phyloP scores from a whole-genome alignment of 495 filamentous ascomycete species.

The Extremus antarcticus region DNA sequence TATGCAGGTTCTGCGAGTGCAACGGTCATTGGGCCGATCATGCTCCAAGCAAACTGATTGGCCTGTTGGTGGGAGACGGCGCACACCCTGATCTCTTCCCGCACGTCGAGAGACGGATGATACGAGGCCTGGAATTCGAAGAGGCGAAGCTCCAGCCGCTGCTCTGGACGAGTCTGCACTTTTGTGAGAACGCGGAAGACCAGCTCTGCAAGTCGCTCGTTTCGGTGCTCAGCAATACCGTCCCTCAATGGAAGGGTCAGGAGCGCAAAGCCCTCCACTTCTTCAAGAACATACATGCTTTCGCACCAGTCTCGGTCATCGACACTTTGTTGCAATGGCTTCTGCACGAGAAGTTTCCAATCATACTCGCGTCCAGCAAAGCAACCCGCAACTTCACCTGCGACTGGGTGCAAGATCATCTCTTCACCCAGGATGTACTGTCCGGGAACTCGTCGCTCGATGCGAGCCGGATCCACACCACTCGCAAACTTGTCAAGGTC shows the following conservation, averaged over 20 bases:
- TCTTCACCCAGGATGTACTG: neutral
- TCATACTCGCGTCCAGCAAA: neutral
- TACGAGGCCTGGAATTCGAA: neutral
- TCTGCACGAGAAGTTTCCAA: neutral
- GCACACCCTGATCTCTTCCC: neutral
- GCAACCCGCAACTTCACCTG: neutral
- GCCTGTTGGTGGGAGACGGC: neutral
- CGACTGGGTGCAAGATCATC: neutral
- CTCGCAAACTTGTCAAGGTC: neutral
- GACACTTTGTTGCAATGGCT: neutral
- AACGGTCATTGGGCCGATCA: neutral
- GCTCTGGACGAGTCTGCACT: neutral
- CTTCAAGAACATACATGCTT: neutral
- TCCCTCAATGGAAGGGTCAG: neutral
- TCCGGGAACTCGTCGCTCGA: neutral
- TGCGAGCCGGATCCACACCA: neutral
- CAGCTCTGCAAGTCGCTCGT: neutral
- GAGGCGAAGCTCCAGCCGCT: neutral
- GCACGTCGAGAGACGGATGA: neutral
- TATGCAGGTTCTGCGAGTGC: neutral
- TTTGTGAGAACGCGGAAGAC: neutral
- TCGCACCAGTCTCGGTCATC: neutral
- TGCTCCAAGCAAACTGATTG: slow-evolving; percentile 4
- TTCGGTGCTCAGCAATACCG: neutral
- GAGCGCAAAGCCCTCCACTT: neutral